phyloP scores from a whole-genome alignment of 495 filamentous ascomycete species.

The Podospora tetraspora region DNA sequence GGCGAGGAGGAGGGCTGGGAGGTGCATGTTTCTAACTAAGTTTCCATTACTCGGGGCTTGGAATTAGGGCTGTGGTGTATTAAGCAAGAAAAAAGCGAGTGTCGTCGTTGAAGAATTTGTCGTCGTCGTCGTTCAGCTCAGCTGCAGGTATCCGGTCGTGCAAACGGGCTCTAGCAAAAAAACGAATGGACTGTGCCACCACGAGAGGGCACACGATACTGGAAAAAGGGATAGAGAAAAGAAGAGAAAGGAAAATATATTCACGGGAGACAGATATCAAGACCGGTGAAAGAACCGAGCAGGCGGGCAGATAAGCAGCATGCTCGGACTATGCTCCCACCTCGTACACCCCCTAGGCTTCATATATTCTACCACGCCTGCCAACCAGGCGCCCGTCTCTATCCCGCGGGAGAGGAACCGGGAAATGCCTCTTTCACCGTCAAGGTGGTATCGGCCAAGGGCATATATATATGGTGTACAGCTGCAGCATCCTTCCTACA shows the following conservation, averaged over 20 bases:
- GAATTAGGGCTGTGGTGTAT: too few relatives aligned
- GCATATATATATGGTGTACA: background rate
- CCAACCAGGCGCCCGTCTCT: background rate
- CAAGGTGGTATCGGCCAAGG: background rate
- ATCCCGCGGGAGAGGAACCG: background rate
- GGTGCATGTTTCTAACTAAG: background rate
- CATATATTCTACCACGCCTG: background rate
- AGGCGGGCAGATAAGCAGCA: background rate
- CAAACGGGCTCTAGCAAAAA: background rate
- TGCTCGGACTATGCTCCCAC: background rate
- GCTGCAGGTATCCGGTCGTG: background rate
- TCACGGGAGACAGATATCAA: background rate
- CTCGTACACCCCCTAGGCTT: background rate
- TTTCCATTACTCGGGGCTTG: background rate
- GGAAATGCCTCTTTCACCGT: background rate
- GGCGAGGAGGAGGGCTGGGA: conserved; percentile 5
- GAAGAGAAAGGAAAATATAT: background rate
- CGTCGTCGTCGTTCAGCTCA: background rate
- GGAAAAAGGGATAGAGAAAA: background rate
- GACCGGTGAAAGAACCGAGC: background rate
- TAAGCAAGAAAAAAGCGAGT: background rate
- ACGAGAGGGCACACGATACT: background rate
- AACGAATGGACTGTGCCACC: background rate
- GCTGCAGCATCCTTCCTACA: background rate
- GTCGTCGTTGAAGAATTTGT: background rate